Evolutionary conservation across 495 filamentous ascomycete genomes (phyloP).

Genomic region (Aspergillus wentii): DNA sequence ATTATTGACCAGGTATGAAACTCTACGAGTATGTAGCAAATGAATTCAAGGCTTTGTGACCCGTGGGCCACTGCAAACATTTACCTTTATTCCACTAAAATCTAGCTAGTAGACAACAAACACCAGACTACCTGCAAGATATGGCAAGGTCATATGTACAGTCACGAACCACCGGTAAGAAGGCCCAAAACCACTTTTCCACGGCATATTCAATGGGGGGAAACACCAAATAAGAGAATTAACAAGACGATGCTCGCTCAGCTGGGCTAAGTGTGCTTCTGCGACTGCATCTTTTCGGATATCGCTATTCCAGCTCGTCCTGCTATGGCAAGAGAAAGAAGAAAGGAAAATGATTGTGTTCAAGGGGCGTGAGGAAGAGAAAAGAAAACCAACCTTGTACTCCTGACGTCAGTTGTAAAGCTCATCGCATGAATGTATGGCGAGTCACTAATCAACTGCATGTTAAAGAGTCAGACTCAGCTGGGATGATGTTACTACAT

Average conservation of each 20-base stretch:
- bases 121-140: conserved; percentile 19
- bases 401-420: conserved; percentile 13
- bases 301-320: background rate
- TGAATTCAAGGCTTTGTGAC: too few relatives aligned
- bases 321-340: conserved; percentile 3
- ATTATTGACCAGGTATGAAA: too few relatives aligned
- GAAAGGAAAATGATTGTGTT: conserved; percentile 1
- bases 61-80: conserved; percentile 1
- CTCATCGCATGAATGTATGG: conserved; percentile 9
- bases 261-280: background rate
- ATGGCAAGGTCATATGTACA: conserved; percentile 26
- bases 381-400: conserved; percentile 38
- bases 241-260: background rate
- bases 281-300: background rate
- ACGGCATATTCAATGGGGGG: background rate
- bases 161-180: conserved; percentile 21
- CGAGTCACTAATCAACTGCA: conserved; percentile 18
- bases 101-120: conserved; percentile 9
- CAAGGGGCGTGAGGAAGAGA: conserved; percentile 22
- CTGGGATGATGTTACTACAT: conserved; percentile 8
- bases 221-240: background rate
- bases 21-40: too few relatives aligned
- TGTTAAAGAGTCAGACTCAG: conserved; percentile 14
- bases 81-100: conserved; percentile 1
- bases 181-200: background rate